Percentiles rank a stretch among this genome's conserved stretches.
Conservation (phyloP, 176 grass and related monocot species). For the Puccinellia tenuiflora region DNA sequence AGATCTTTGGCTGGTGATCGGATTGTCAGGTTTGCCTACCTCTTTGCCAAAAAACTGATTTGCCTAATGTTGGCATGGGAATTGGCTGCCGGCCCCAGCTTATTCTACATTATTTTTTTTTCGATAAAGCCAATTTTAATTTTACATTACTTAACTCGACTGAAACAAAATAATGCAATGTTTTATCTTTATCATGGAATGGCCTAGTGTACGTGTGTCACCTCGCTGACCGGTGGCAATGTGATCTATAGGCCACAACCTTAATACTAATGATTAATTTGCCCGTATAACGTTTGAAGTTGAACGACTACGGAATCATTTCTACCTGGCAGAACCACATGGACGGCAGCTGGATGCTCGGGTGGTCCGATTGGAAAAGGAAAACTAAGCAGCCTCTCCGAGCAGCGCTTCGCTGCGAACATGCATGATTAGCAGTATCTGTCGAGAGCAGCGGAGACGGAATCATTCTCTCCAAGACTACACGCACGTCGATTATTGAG, state of each 20-base stretch:
- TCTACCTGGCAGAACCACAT: constrained; percentile 1
- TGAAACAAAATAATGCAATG: background rate
- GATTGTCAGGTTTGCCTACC: background rate
- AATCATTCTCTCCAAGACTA: constrained; percentile 30
- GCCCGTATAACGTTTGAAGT: background rate
- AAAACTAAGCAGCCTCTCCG: background rate
- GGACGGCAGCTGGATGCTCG: background rate
- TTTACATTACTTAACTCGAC: no score
- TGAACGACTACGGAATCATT: background rate
- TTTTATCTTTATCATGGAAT: background rate
- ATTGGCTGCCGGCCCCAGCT: background rate
- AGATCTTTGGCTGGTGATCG: no score
- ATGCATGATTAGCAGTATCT: constrained; percentile 5
- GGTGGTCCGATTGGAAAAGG: background rate
- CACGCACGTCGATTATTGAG: background rate
- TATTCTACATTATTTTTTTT: no score
- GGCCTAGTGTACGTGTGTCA: background rate
- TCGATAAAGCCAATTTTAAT: no score
- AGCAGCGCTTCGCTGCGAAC: background rate
- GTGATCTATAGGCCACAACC: background rate
- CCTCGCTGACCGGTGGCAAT: background rate
- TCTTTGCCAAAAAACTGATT: background rate
- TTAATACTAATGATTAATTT: background rate
- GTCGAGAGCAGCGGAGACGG: constrained; percentile 27
- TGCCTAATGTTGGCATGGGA: background rate